Percentiles rank a stretch among this genome's conserved stretches.
Conservation (phyloP, 768 basidiomycete species). For the Cubamyces lactineus region DNA sequence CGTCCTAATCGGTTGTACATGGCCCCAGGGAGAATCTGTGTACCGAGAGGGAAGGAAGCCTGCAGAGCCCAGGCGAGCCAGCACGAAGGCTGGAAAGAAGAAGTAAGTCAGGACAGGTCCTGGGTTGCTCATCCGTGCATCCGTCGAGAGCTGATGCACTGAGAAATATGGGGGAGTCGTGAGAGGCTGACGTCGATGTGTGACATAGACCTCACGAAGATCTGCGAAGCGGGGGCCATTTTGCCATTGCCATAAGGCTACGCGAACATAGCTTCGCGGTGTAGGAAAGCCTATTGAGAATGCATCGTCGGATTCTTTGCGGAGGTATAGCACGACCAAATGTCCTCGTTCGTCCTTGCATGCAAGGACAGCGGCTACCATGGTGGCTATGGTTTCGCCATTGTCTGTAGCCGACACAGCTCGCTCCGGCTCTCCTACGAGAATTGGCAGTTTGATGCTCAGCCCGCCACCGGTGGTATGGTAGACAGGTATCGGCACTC, state of each 20-base stretch:
- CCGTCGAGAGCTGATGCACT: background rate
- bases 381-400: no score
- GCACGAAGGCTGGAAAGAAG: background rate
- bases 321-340: conserved; percentile 1
- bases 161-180: background rate
- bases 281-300: conserved; percentile 2
- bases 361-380: background rate
- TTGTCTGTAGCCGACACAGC: no score
- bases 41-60: background rate
- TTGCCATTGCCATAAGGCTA: background rate
- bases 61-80: background rate
- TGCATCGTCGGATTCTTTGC: background rate
- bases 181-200: background rate
- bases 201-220: conserved; percentile 3
- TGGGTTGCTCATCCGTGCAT: no score
- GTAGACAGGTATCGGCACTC: conserved; percentile 4
- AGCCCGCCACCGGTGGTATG: conserved; percentile 3
- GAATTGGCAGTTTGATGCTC: background rate
- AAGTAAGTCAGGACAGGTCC: background rate
- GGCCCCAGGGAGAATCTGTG: background rate
- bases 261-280: background rate
- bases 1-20: background rate
- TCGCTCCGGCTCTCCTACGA: background rate
- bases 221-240: background rate
- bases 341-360: background rate